These are phyloP conservation scores for Thecamonas trahens DNA, from an alignment of 78 protist species.

Conservation along the genomic window DNA sequence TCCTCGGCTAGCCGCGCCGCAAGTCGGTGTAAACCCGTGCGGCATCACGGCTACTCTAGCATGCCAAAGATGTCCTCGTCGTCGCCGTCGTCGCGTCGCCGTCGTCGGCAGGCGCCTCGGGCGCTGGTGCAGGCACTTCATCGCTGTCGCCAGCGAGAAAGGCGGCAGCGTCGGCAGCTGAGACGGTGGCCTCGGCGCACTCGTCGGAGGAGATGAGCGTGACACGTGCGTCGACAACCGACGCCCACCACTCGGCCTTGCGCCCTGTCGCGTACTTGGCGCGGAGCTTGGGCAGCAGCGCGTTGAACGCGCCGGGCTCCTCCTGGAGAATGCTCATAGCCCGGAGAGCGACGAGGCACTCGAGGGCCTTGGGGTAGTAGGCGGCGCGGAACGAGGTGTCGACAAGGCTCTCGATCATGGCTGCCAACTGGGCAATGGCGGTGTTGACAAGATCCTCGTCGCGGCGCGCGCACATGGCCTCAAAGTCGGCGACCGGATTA, in stretches of 20 bases:
- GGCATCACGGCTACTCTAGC: not conserved
- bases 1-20: no score
- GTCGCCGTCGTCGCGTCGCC: not conserved
- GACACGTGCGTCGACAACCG: not conserved
- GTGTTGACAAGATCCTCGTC: not conserved
- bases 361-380: not conserved
- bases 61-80: not conserved
- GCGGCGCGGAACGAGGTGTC: not conserved
- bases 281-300: not conserved
- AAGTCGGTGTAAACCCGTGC: no score
- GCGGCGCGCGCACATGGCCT: not conserved
- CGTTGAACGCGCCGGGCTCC: not conserved
- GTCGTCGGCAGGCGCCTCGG: not conserved
- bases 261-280: not conserved
- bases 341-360: not conserved
- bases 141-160: not conserved
- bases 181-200: not conserved
- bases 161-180: not conserved
- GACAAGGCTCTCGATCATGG: not conserved
- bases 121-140: not conserved
- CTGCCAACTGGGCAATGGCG: not conserved
- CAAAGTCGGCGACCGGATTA: not conserved
- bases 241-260: not conserved
- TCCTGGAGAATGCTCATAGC: not conserved
- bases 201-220: not conserved